Evolutionary conservation across 106 monocot species (phyloP).

Genomic region (Phalaenopsis equestris): DNA sequence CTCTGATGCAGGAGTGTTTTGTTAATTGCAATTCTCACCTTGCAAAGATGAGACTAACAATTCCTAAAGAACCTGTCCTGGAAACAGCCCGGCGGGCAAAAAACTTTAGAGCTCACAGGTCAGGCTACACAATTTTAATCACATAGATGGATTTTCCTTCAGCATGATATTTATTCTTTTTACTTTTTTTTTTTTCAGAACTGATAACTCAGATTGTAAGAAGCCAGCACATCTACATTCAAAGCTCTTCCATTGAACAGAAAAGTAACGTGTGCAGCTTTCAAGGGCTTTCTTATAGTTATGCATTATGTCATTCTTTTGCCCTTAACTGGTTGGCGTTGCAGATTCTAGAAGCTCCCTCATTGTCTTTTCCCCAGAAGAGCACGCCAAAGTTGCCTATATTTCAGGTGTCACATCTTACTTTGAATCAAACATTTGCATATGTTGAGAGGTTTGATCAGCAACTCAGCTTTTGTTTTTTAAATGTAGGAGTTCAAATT

Average conservation of each 20-base stretch:
- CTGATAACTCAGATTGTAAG: slow-evolving; percentile 15
- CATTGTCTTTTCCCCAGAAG: slow-evolving; percentile 40
- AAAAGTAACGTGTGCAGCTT: slow-evolving; percentile 32
- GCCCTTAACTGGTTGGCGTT: background rate
- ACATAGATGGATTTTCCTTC: background rate
- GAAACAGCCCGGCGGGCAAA: slow-evolving; percentile 65
- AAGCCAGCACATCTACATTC: slow-evolving; percentile 20
- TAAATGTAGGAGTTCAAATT: slow-evolving; percentile 52
- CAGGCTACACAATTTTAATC: background rate
- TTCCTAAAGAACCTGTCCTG: slow-evolving; percentile 77
- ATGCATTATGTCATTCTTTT: background rate
- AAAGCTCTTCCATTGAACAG: slow-evolving; percentile 66
- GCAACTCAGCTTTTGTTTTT: background rate
- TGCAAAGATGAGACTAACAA: slow-evolving; percentile 53
- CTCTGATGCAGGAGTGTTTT: slow-evolving; percentile 25
- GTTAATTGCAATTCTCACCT: slow-evolving; percentile 3
- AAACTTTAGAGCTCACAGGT: slow-evolving; percentile 33
- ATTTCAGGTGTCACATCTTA: slow-evolving; percentile 34
- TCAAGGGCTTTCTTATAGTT: background rate
- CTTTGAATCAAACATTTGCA: background rate
- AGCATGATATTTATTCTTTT: background rate
- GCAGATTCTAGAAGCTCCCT: slow-evolving; percentile 66
- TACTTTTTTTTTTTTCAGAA: slow-evolving; percentile 23
- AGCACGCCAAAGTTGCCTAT: slow-evolving; percentile 35
- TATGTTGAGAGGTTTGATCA: background rate